Base-by-base conservation (phyloP, 108 stramenopile genomes). In the Skeletonema tropicum region DNA sequence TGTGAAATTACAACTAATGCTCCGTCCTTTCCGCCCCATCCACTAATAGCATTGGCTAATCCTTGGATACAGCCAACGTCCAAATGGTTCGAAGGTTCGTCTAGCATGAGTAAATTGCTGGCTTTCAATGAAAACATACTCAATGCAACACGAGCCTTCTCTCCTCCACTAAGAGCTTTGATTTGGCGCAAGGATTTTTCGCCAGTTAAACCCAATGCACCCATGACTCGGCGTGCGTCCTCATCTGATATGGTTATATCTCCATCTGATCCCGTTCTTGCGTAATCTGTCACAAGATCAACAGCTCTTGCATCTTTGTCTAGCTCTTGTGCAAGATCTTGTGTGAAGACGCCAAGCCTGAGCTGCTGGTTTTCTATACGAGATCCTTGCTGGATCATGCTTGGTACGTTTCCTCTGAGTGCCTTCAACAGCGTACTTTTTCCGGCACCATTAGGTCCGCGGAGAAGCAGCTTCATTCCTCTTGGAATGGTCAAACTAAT, bases 391-490 rank as follows among this genome's bases (percentile, higher is more conserved):
- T 55, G 52, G 11, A 55, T 55, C 52, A 86, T 42, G 19, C 85
- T 65, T 6, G 88, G 88, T 25, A 89, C 45, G 3, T 52, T 76
- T 33, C 91, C 92, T 59, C 94, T 73, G 5, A 97, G 68, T 2
- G 95, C 84, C 65, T 94, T 79, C 57, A 97, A 66, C 23, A 94
- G 35, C 6, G 97, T 97, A 13, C 83, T 77, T 61, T 97, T 97
- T 23, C 91, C 90, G 9, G 90, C 91, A n/a, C 95, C 95, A 60
- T 96, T 96, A 3, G 68, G 92, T 59, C 68, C 93, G 77, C 77
- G 86, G 5, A 94, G 26, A 4, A 92, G 60, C 26, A 91, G n/a
- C 15, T 88, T 88, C 87, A 89, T 91, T 11, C 91, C 93, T 62
- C 86, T 60, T 39, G 66, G 52, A n/a, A 91, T 78, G 6, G 62